Base-by-base conservation (phyloP, 2,329 filamentous ascomycete genomes). In the Elsinoe batatas region DNA sequence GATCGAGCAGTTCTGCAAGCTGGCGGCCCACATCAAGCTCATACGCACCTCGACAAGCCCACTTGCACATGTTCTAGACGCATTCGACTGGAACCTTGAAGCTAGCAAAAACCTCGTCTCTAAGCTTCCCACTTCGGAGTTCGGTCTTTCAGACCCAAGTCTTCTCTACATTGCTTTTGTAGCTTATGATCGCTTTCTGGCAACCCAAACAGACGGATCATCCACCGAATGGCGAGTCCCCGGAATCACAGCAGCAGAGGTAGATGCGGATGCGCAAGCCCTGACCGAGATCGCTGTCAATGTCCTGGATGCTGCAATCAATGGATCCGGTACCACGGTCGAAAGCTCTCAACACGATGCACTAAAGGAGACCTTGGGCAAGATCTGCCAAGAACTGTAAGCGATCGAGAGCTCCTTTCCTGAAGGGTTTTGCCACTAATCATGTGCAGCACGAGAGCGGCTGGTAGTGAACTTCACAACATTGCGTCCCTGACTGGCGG, bases 1-100 rank as follows among this genome's bases (percentile, higher is more conserved):
- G 2, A 84, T 97, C 44, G 91, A 95, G 65, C 76, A 86, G 35
- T 97, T 96, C 70, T 97, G 91, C 79, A 96, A 94, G 72, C 94
- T 95, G 62, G 91, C 91, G 50, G 87, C 87, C 46, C 93, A 95
- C 67, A 86, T 95, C 67, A 95, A 93, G 71, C 80, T 97, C 47
- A 84, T 97, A 57, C 86, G 85, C 26, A 81, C 82, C 15, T 55
- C 53, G 5, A 4, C 53, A 13, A 72, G 76, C 26, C 72, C 74
- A 2, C 75, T 83, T 47, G 76, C 77, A 35, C 63, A 76, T n/a
- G 69, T 71, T 1, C 67, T 69, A 13, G 67, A 69, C 53, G 67
- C 66, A 46, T 67, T 73, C 51, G 70, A 68, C 20, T 71, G 72
- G 64, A 72, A 75, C 58, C 72, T 72, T 37, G 64, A 65, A 17